These are phyloP conservation scores for Aspergillus spinulosporus DNA, from an alignment of 2,329 filamentous ascomycete species.

Conservation along the genomic window DNA sequence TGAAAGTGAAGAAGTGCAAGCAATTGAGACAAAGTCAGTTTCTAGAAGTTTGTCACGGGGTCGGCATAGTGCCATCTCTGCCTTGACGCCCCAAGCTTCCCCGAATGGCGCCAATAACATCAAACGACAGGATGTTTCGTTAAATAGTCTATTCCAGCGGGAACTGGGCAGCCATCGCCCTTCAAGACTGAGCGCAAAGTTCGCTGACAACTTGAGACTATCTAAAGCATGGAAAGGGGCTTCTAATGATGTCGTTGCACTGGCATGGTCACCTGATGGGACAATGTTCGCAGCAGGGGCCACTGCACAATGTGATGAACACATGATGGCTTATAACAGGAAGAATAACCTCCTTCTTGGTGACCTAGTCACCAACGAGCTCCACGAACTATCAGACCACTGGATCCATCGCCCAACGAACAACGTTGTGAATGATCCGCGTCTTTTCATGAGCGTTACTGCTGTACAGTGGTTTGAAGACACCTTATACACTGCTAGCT, in stretches of 20 bases:
- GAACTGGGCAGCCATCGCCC: slow-evolving; percentile 29
- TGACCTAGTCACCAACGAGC: slow-evolving; percentile 39
- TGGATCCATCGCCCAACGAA: slow-evolving; percentile 45
- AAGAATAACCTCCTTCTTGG: slow-evolving; percentile 59
- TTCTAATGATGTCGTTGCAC: slow-evolving; percentile 57
- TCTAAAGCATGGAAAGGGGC: slow-evolving; percentile 56
- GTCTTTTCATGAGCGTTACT: slow-evolving; percentile 59
- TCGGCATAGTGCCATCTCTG: background rate
- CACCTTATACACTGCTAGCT: slow-evolving; percentile 55
- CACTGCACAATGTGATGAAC: slow-evolving; percentile 55
- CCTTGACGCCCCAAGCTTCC: background rate
- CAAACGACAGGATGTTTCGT: background rate
- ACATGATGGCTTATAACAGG: slow-evolving; percentile 62
- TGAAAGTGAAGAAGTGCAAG: slow-evolving; percentile 7
- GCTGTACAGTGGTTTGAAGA: slow-evolving; percentile 54
- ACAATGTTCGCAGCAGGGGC: slow-evolving; percentile 58
- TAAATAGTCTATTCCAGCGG: slow-evolving; percentile 31
- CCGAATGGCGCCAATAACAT: background rate
- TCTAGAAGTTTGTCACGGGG: background rate
- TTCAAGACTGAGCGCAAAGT: slow-evolving; percentile 23
- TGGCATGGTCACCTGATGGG: slow-evolving; percentile 59
- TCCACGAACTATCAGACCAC: slow-evolving; percentile 59
- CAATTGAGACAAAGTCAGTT: background rate
- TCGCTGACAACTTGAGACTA: slow-evolving; percentile 44
- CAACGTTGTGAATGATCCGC: slow-evolving; percentile 49